Evolutionary conservation across 1,284 basidiomycete genomes (phyloP).

Genomic region (Testicularia cyperi): DNA sequence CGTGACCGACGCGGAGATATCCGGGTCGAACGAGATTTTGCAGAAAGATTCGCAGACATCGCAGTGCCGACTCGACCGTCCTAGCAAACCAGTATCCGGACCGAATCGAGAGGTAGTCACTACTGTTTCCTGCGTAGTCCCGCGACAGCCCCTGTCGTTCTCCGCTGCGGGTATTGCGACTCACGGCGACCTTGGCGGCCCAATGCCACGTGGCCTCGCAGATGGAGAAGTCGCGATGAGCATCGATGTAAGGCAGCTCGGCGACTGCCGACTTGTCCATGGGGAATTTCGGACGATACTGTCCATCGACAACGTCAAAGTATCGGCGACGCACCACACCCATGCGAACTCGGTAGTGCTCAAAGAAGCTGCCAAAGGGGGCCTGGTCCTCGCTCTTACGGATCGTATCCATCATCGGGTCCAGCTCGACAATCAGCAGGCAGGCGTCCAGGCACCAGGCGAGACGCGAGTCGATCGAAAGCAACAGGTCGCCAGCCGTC

Average conservation of each 20-base stretch:
- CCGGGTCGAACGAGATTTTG: constrained; percentile 26
- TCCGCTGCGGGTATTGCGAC: no score
- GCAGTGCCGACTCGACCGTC: constrained; percentile 21
- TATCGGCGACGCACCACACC: constrained; percentile 17
- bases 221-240: constrained; percentile 26
- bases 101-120: not conserved
- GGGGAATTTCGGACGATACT: constrained; percentile 16
- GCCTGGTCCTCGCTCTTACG: constrained; percentile 16
- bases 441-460: constrained; percentile 32
- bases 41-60: constrained; percentile 21
- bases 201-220: constrained; percentile 38
- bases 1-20: constrained; percentile 31
- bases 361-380: constrained; percentile 25
- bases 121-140: no score
- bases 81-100: constrained; percentile 35
- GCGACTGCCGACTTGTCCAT: constrained; percentile 37
- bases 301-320: constrained; percentile 15
- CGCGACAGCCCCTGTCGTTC: not conserved
- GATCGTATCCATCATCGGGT: constrained; percentile 20
- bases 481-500: constrained; percentile 18
- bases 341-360: constrained; percentile 17
- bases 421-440: constrained; percentile 15
- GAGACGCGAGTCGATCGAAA: constrained; percentile 27
- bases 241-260: constrained; percentile 29
- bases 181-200: constrained; percentile 21